phyloP scores from a whole-genome alignment of 805 yeast species.

The Candida anglica region DNA sequence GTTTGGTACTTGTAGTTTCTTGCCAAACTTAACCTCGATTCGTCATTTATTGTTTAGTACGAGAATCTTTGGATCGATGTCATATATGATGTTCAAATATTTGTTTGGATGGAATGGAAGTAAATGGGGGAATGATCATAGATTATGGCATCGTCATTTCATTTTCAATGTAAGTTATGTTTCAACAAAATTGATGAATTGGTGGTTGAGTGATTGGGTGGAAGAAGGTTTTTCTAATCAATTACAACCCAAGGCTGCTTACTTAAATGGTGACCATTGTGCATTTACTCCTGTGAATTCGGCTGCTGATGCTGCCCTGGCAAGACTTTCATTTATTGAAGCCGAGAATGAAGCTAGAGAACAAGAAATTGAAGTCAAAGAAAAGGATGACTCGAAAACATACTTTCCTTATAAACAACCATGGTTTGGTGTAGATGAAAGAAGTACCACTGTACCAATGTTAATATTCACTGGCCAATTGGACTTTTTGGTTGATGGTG shows the following conservation, averaged over 20 bases:
- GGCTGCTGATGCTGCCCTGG: slow-evolving; percentile 4
- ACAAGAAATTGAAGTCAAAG: slow-evolving; percentile 3
- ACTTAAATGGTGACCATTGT: slow-evolving; percentile 22
- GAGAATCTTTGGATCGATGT: slow-evolving; percentile 51
- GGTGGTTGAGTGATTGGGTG: slow-evolving; percentile 69
- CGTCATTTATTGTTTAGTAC: slow-evolving; percentile 42
- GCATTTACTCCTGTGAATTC: slow-evolving; percentile 17
- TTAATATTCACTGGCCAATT: slow-evolving; percentile 65
- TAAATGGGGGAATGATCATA: slow-evolving; percentile 60
- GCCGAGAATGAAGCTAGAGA: slow-evolving; percentile 5
- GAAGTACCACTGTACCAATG: slow-evolving; percentile 45
- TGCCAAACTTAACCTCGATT: slow-evolving; percentile 67
- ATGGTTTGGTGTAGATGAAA: slow-evolving; percentile 50
- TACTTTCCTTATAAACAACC: slow-evolving; percentile 48
- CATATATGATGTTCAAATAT: slow-evolving; percentile 82
- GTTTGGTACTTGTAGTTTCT: slow-evolving; percentile 76
- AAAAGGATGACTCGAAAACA: slow-evolving; percentile 45
- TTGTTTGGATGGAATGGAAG: slow-evolving; percentile 83
- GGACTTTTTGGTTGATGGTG: slow-evolving; percentile 79
- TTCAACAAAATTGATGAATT: slow-evolving; percentile 75
- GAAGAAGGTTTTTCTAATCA: slow-evolving; percentile 38
- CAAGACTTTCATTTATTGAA: slow-evolving; percentile 5
- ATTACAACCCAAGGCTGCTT: slow-evolving; percentile 28
- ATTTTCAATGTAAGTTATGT: slow-evolving; percentile 83
- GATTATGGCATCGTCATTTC: slow-evolving; percentile 68